Evolutionary conservation across 768 basidiomycete species (phyloP).

Genomic region (Pleurotus giganteus): DNA sequence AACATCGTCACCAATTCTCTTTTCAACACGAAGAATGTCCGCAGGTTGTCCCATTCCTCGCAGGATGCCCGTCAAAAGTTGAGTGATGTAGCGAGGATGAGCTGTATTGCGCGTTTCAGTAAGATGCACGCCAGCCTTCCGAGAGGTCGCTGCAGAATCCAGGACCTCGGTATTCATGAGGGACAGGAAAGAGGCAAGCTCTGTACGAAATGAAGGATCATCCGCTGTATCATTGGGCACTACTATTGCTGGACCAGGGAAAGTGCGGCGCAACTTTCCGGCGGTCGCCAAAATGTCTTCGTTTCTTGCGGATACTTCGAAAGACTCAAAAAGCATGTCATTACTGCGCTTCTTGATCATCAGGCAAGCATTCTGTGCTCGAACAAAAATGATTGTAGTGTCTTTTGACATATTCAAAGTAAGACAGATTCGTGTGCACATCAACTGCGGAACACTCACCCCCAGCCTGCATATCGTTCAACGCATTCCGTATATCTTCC

Average conservation of each 20-base stretch:
- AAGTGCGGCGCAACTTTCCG: constrained; percentile 45
- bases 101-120: constrained; percentile 37
- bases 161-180: constrained; percentile 32
- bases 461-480: not conserved
- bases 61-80: constrained; percentile 47
- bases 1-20: constrained; percentile 47
- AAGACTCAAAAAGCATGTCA: constrained; percentile 39
- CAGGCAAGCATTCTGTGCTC: constrained; percentile 47
- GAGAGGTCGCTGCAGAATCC: constrained; percentile 31
- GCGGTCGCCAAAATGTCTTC: constrained; percentile 31
- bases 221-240: constrained; percentile 27
- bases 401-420: constrained; percentile 26
- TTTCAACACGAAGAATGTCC: constrained; percentile 28
- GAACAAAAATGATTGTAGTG: constrained; percentile 33
- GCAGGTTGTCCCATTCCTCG: constrained; percentile 32
- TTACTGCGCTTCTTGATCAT: constrained; percentile 30
- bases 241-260: constrained; percentile 42
- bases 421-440: too few relatives aligned
- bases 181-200: constrained; percentile 37
- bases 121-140: constrained; percentile 34
- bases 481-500: not conserved
- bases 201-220: constrained; percentile 26
- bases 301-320: constrained; percentile 40
- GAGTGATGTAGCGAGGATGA: constrained; percentile 47
- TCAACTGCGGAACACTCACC: not conserved